These are phyloP conservation scores for Sphaerobolus stellatus DNA, from an alignment of 1,284 basidiomycete species.

Conservation along the genomic window DNA sequence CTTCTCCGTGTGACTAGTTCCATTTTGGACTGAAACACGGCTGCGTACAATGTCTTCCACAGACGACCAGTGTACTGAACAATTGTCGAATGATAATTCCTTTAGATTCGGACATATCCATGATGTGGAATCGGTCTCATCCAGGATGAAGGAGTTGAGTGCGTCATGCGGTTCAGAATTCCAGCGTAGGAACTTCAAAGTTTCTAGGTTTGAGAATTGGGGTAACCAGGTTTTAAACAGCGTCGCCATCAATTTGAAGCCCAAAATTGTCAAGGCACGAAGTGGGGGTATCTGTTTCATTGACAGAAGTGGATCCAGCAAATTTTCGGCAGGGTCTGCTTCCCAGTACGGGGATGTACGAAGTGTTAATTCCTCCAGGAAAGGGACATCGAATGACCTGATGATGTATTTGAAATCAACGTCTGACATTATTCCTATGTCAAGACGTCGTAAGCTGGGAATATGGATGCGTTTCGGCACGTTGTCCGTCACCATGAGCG, in stretches of 20 bases:
- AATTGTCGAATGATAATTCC: not conserved
- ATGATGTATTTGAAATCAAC: not conserved
- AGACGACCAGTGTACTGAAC: not conserved
- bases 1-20: too few species aligned
- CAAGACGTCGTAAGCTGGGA: not conserved
- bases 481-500: not conserved
- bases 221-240: not conserved
- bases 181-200: not conserved
- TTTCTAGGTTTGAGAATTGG: not conserved
- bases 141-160: too few species aligned
- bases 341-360: not conserved
- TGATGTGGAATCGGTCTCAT: not conserved
- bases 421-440: not conserved
- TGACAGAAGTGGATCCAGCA: not conserved
- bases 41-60: not conserved
- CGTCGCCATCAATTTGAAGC: not conserved
- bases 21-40: too few species aligned
- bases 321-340: not conserved
- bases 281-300: not conserved
- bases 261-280: not conserved
- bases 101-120: not conserved
- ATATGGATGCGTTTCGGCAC: not conserved
- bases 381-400: not conserved
- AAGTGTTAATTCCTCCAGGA: not conserved
- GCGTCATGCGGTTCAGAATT: too few species aligned